Conservation (phyloP, 371 early-diverging fungal species). For the Circinella umbellata region DNA sequence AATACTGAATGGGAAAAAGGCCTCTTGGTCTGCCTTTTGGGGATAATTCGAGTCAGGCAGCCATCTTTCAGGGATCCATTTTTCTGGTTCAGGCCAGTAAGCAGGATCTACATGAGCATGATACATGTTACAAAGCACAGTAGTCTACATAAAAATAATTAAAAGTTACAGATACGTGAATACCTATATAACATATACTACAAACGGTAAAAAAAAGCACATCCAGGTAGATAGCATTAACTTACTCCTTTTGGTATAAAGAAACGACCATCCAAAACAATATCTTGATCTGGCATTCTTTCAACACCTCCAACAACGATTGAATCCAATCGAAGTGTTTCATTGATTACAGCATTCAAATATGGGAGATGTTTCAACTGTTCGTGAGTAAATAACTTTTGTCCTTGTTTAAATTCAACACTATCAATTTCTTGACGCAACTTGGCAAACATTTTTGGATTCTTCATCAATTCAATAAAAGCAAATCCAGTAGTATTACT, state of each 20-base stretch:
- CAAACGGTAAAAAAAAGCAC: neutral
- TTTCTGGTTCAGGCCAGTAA: conserved; percentile 28
- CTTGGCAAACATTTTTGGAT: conserved; percentile 31
- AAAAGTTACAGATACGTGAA: neutral
- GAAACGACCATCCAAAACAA: conserved; percentile 17
- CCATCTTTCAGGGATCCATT: conserved; percentile 42
- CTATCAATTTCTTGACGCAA: conserved; percentile 39
- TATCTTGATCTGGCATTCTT: conserved; percentile 23
- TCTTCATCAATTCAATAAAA: conserved; percentile 29
- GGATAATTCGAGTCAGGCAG: conserved; percentile 8
- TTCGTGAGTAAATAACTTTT: conserved; percentile 27
- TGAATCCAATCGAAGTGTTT: conserved; percentile 35
- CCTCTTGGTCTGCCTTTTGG: neutral
- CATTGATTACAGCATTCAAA: conserved; percentile 43
- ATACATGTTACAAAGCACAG: conserved; percentile 14
- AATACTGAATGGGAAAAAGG: conserved; percentile 29
- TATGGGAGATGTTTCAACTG: conserved; percentile 41
- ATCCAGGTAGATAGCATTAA: neutral
- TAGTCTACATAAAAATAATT: conserved; percentile 5
- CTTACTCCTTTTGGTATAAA: conserved; percentile 35
- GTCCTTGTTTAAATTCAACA: conserved; percentile 13
- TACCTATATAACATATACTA: neutral
- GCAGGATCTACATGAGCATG: conserved; percentile 25
- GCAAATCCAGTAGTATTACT: conserved; percentile 42
- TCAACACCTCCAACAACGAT: conserved; percentile 25